These are phyloP conservation scores for Testicularia cyperi DNA, from an alignment of 1,284 basidiomycete genomes.

Conservation along the genomic window DNA sequence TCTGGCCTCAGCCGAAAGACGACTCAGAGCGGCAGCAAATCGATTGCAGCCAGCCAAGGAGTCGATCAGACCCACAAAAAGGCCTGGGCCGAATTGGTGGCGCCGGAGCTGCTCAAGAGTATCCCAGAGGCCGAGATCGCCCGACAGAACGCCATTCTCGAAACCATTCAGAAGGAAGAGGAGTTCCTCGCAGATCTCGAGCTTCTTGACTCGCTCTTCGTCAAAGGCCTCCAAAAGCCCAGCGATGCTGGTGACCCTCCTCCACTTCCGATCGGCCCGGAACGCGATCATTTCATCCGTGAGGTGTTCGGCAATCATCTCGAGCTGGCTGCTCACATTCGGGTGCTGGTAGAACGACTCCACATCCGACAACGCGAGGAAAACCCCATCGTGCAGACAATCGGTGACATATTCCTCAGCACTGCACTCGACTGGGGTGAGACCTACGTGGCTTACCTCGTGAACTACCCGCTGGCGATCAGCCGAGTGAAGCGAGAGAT, in stretches of 20 bases:
- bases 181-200: slow-evolving; percentile 87
- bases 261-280: slow-evolving; percentile 43
- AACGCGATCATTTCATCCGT: slow-evolving; percentile 76
- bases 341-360: slow-evolving; percentile 77
- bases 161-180: slow-evolving; percentile 85
- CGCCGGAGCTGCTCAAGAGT: slow-evolving; percentile 69
- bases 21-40: slow-evolving; percentile 3
- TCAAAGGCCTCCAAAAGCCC: slow-evolving; percentile 36
- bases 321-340: slow-evolving; percentile 79
- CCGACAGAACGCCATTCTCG: slow-evolving; percentile 86
- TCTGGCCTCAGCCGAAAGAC: slow-evolving; percentile 4
- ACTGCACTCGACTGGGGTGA: slow-evolving; percentile 84
- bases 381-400: slow-evolving; percentile 75
- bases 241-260: slow-evolving; percentile 46
- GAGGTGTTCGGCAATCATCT: slow-evolving; percentile 84
- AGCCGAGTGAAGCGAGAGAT: slow-evolving; percentile 80
- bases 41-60: slow-evolving; percentile 5
- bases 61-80: slow-evolving; percentile 48
- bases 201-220: slow-evolving; percentile 67
- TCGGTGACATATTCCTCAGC: slow-evolving; percentile 87
- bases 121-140: slow-evolving; percentile 77
- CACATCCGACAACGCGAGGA: slow-evolving; percentile 86
- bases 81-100: slow-evolving; percentile 77
- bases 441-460: slow-evolving; percentile 82
- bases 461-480: slow-evolving; percentile 81